phyloP scores from a whole-genome alignment of 176 grass and related monocot genomes.

The Saccharum spontaneum region DNA sequence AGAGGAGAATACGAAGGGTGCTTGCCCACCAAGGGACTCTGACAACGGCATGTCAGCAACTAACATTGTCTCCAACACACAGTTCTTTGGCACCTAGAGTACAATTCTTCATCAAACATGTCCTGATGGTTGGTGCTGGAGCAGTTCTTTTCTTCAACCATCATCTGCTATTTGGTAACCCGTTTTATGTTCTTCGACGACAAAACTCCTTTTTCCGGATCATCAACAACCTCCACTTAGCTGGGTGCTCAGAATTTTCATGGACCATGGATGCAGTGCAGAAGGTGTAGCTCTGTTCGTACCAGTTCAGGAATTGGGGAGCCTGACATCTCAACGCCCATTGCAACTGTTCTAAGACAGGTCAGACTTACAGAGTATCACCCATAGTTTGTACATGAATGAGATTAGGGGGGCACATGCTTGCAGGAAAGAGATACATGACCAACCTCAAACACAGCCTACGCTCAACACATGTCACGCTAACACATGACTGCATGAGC shows the following conservation, averaged over 20 bases:
- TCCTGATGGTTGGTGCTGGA: conserved; percentile 4
- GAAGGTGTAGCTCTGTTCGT: conserved; percentile 5
- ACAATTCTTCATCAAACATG: background rate
- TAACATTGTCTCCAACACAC: background rate
- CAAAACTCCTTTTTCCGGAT: background rate
- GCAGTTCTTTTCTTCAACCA: background rate
- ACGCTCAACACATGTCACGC: conserved; percentile 6
- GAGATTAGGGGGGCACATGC: conserved; percentile 37
- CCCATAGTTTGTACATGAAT: conserved; percentile 24
- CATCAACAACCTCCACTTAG: conserved; percentile 26
- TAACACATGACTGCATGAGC: conserved; percentile 19
- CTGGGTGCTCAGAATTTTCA: conserved; percentile 1
- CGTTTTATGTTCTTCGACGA: background rate
- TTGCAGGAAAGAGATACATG: conserved; percentile 48
- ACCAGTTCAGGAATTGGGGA: conserved; percentile 30
- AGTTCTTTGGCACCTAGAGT: background rate
- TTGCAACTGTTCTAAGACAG: conserved; percentile 25
- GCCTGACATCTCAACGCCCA: conserved; percentile 36
- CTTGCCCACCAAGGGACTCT: conserved; percentile 37
- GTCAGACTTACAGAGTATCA: conserved; percentile 8
- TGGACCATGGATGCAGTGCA: conserved; percentile 4
- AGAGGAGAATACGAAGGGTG: background rate
- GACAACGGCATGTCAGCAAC: conserved; percentile 37
- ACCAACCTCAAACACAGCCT: conserved; percentile 28
- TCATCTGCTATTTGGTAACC: conserved; percentile 28